A percentile compares a stretch with the other conserved stretches of the same genome.
Conservation (phyloP, 768 basidiomycete genomes). For the Lactifluus piperatus region DNA sequence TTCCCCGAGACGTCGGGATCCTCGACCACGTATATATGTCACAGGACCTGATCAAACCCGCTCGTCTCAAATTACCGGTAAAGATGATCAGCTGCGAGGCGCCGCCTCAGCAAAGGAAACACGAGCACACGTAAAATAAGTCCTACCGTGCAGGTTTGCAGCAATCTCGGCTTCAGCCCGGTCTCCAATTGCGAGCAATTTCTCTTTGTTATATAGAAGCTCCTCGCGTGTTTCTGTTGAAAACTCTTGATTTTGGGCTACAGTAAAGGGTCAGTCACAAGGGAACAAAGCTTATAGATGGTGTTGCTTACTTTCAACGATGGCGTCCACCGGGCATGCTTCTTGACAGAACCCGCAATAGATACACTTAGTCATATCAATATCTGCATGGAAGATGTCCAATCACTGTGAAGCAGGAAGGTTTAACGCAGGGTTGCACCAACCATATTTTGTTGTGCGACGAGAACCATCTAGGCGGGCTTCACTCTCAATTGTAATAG, state of each 20-base stretch:
- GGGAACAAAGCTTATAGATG: not conserved
- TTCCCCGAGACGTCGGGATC: not conserved
- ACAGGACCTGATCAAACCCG: not conserved
- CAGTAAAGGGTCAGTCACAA: not conserved
- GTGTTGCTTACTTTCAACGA: constrained; percentile 84
- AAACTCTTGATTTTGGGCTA: constrained; percentile 96
- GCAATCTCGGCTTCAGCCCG: constrained; percentile 96
- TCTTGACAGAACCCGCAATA: constrained; percentile 99
- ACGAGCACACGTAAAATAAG: not conserved
- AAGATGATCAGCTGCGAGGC: constrained; percentile 67
- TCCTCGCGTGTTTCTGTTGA: constrained; percentile 98
- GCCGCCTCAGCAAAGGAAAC: constrained; percentile 19
- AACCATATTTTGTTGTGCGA: constrained; percentile 95
- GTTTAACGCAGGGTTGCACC: constrained; percentile 19
- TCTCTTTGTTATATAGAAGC: constrained; percentile 98
- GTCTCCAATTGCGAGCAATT: constrained; percentile 93
- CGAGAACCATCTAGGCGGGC: constrained; percentile 91
- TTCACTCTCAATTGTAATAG: constrained; percentile 98
- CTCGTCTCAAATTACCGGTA: constrained; percentile 52
- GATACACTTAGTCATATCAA: constrained; percentile 99
- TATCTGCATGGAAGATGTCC: constrained; percentile 44
- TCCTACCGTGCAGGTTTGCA: constrained; percentile 76
- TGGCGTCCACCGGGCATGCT: constrained; percentile 98
- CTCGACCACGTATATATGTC: not conserved
- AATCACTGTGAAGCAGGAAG: not conserved